These are phyloP conservation scores for Wickerhamomyces sp. DNA, from an alignment of 1,139 yeast species.

Conservation along the genomic window DNA sequence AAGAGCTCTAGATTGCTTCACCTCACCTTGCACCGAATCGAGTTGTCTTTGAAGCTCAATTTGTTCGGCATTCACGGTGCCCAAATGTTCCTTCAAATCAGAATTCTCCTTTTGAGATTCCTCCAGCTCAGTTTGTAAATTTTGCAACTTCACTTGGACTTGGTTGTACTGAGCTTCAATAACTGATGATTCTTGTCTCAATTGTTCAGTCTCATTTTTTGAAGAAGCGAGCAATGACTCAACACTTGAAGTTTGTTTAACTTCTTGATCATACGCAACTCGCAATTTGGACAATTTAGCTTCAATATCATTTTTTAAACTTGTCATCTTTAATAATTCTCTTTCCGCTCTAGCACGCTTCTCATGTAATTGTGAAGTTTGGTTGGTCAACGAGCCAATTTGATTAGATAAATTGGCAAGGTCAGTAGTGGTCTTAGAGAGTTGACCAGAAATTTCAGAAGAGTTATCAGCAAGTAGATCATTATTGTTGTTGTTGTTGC, in stretches of 20 bases:
- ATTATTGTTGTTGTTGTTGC: constrained; percentile 40
- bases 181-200: constrained; percentile 71
- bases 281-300: constrained; percentile 61
- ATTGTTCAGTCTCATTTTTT: constrained; percentile 63
- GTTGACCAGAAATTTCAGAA: constrained; percentile 53
- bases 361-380: constrained; percentile 65
- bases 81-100: constrained; percentile 61
- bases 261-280: constrained; percentile 73
- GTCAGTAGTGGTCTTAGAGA: constrained; percentile 78
- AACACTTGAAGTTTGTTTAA: constrained; percentile 65
- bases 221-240: constrained; percentile 55
- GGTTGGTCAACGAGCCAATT: constrained; percentile 69
- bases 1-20: constrained; percentile 57
- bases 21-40: constrained; percentile 45
- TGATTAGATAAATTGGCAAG: constrained; percentile 85
- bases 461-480: constrained; percentile 52
- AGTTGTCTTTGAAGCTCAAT: constrained; percentile 53
- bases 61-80: constrained; percentile 61
- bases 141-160: constrained; percentile 61
- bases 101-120: constrained; percentile 64
- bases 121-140: constrained; percentile 54
- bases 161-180: constrained; percentile 80
- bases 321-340: constrained; percentile 62
- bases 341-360: constrained; percentile 72
- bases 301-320: constrained; percentile 67